Percentiles rank a stretch among this genome's conserved stretches.
Evolutionary conservation across 2,329 filamentous ascomycete genomes (phyloP).

Genomic region (Neocucurbitaria cava): DNA sequence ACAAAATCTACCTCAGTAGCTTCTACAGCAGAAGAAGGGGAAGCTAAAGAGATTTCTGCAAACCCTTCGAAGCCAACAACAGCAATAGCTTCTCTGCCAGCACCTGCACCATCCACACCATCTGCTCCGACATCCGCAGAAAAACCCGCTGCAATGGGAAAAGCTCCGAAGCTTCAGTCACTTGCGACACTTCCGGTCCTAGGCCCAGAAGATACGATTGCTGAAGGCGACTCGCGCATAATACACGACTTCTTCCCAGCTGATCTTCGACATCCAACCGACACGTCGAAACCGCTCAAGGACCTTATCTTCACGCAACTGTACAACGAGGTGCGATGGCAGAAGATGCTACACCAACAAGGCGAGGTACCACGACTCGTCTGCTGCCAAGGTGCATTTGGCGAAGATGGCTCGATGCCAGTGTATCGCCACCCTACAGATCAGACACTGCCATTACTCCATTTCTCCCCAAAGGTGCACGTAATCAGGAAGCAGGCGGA

Average conservation of each 20-base stretch:
- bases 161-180: conserved; percentile 45
- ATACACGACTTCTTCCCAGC: conserved; percentile 71
- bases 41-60: conserved; percentile 2
- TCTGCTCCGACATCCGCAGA: neutral
- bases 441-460: conserved; percentile 77
- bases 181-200: conserved; percentile 49
- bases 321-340: conserved; percentile 80
- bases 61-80: conserved; percentile 3
- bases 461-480: conserved; percentile 77
- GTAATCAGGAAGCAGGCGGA: conserved; percentile 74
- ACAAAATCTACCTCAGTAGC: conserved; percentile 13
- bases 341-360: conserved; percentile 89
- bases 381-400: conserved; percentile 80
- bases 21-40: conserved; percentile 12
- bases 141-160: conserved; percentile 14
- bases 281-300: conserved; percentile 52
- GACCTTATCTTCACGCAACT: conserved; percentile 72
- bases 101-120: neutral
- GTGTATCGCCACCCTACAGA: conserved; percentile 96
- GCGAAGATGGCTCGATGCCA: conserved; percentile 74
- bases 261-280: conserved; percentile 30
- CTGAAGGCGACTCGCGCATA: conserved; percentile 81
- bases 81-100: neutral
- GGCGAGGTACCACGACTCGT: conserved; percentile 91
- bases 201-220: conserved; percentile 65